A percentile compares a stretch with the other conserved stretches of the same genome.
These are phyloP conservation scores for Zygnema circumcarinatum DNA, from an alignment of 139 green algal genomes.

Conservation along the genomic window DNA sequence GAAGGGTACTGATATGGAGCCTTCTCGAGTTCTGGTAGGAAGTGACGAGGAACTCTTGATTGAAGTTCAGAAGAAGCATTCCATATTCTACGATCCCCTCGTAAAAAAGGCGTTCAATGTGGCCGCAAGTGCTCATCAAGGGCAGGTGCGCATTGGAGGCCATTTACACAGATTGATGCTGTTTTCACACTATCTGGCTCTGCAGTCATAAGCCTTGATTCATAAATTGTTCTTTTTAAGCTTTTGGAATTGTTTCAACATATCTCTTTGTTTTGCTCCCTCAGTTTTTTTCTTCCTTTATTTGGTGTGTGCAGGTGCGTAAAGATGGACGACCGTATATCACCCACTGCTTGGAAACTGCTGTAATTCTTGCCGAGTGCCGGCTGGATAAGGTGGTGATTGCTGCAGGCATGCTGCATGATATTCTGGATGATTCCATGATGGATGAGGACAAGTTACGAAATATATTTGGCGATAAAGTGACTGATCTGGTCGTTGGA, in stretches of 20 bases:
- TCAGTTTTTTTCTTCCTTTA: neutral
- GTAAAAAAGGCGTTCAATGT: slow-evolving; percentile 57
- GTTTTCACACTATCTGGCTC: no score
- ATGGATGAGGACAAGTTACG: slow-evolving; percentile 57
- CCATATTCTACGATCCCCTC: slow-evolving; percentile 55
- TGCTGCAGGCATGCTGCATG: slow-evolving; percentile 64
- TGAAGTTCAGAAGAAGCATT: slow-evolving; percentile 38
- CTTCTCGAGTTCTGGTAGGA: slow-evolving; percentile 6
- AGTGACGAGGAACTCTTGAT: neutral
- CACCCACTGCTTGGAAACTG: slow-evolving; percentile 61
- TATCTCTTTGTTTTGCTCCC: neutral
- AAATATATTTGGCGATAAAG: slow-evolving; percentile 37
- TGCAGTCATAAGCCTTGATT: no score
- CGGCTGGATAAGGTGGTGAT: slow-evolving; percentile 51
- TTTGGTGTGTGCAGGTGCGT: slow-evolving; percentile 35
- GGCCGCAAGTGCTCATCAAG: slow-evolving; percentile 42
- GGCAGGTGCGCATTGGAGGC: slow-evolving; percentile 45
- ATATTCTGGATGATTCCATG: slow-evolving; percentile 60
- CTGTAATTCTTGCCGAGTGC: slow-evolving; percentile 57
- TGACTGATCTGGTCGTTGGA: slow-evolving; percentile 51
- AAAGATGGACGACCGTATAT: slow-evolving; percentile 55
- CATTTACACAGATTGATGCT: neutral
- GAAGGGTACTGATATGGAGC: slow-evolving; percentile 9
- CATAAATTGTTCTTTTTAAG: neutral
- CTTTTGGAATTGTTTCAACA: neutral